A percentile compares a stretch with the other conserved stretches of the same genome.
Evolutionary conservation across 2,329 filamentous ascomycete genomes (phyloP).

Genomic region (Arthrobotrys musiformis): DNA sequence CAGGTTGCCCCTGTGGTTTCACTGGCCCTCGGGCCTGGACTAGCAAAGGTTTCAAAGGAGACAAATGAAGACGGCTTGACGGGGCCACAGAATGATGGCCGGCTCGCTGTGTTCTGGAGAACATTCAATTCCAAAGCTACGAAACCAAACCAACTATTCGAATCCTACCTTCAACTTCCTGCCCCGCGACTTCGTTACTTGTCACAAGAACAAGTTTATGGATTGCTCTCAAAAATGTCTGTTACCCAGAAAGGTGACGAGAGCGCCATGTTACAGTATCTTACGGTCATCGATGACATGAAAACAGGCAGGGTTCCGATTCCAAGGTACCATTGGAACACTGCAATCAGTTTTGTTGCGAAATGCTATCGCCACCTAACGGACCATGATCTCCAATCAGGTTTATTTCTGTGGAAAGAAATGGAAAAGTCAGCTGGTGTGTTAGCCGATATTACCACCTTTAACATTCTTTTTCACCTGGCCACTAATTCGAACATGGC

Average conservation of each 20-base stretch:
- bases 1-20: neutral
- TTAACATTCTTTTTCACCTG: conserved; percentile 91
- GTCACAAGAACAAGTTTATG: conserved; percentile 68
- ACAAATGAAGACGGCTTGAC: neutral
- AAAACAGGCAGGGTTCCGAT: conserved; percentile 77
- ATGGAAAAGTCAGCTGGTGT: conserved; percentile 82
- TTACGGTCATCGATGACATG: conserved; percentile 85
- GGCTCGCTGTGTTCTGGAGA: conserved; percentile 33
- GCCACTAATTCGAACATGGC: conserved; percentile 88
- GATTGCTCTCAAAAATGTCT: conserved; percentile 75
- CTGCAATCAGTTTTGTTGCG: conserved; percentile 80
- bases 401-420: conserved; percentile 82
- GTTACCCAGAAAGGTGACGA: conserved; percentile 70
- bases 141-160: conserved; percentile 59
- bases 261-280: conserved; percentile 80
- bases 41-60: neutral
- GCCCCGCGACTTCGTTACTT: conserved; percentile 63
- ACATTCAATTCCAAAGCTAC: conserved; percentile 29
- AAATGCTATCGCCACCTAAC: conserved; percentile 73
- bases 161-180: conserved; percentile 62
- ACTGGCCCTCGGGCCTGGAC: neutral
- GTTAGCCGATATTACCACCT: conserved; percentile 78
- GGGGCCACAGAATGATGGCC: neutral
- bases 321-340: conserved; percentile 79
- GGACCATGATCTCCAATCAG: conserved; percentile 72